These are phyloP conservation scores for Lasiosphaeriaceae sp. DNA, from an alignment of 495 filamentous ascomycete species.

Conservation along the genomic window DNA sequence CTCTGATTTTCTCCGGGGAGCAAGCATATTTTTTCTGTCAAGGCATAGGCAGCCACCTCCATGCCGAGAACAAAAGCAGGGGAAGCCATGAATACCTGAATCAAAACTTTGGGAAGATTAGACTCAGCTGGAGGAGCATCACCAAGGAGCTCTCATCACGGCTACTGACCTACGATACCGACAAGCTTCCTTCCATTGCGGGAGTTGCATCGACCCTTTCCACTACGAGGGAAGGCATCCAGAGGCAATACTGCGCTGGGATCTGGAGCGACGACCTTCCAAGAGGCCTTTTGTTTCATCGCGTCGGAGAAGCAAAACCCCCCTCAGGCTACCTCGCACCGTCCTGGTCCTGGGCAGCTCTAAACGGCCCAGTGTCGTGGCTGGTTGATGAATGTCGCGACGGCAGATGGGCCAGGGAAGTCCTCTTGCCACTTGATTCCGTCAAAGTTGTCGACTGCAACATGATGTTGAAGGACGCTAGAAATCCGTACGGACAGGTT, in stretches of 20 bases:
- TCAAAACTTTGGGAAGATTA: neutral
- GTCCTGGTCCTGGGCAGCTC: neutral
- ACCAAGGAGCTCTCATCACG: neutral
- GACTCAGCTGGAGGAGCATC: neutral
- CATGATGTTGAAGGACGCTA: neutral
- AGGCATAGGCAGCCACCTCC: neutral
- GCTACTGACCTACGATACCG: neutral
- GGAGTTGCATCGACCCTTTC: neutral
- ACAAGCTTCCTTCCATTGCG: neutral
- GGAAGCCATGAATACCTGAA: neutral
- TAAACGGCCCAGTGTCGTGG: neutral
- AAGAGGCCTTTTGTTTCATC: neutral
- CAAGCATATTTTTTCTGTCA: neutral
- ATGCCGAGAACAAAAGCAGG: neutral
- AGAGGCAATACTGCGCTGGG: neutral
- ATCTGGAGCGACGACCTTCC: neutral
- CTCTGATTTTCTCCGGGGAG: no score
- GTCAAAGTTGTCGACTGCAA: no score
- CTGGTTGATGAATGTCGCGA: neutral
- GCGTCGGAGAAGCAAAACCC: neutral
- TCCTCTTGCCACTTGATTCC: neutral
- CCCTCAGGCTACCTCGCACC: neutral
- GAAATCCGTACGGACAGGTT: neutral
- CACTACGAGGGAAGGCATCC: neutral
- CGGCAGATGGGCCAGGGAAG: neutral